phyloP scores from a whole-genome alignment of 768 basidiomycete species.

The Tremella yokohamensis region DNA sequence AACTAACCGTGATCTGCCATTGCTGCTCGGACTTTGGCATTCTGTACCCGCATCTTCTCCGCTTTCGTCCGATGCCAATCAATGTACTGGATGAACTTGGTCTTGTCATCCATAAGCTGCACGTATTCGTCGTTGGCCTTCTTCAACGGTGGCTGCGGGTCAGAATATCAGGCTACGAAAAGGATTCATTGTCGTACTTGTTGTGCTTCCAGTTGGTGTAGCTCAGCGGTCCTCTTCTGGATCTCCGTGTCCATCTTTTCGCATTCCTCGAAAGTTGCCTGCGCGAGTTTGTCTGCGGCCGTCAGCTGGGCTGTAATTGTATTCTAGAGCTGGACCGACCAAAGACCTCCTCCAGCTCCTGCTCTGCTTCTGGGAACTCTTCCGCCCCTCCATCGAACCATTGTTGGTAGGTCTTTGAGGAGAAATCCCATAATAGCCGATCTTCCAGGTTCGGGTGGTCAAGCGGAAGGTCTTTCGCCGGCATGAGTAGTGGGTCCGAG shows the following conservation, averaged over 20 bases:
- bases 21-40: slow-evolving; percentile 54
- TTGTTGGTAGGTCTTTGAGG: slow-evolving; percentile 32
- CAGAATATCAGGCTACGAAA: too few species aligned
- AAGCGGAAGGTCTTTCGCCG: slow-evolving; percentile 33
- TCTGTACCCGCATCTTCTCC: slow-evolving; percentile 68
- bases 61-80: slow-evolving; percentile 53
- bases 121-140: slow-evolving; percentile 54
- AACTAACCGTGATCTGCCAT: slow-evolving; percentile 39
- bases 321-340: slow-evolving; percentile 54
- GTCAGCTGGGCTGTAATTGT: slow-evolving; percentile 16
- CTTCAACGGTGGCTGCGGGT: slow-evolving; percentile 47
- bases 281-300: slow-evolving; percentile 28
- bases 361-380: slow-evolving; percentile 69
- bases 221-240: slow-evolving; percentile 22
- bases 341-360: slow-evolving; percentile 56
- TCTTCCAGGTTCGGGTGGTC: slow-evolving; percentile 43
- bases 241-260: slow-evolving; percentile 30
- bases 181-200: slow-evolving; percentile 32
- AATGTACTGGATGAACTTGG: slow-evolving; percentile 48
- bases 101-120: slow-evolving; percentile 63
- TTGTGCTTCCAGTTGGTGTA: slow-evolving; percentile 40
- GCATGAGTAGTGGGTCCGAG: slow-evolving; percentile 44
- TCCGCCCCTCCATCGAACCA: slow-evolving; percentile 51
- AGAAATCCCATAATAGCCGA: slow-evolving; percentile 41
- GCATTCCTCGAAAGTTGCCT: slow-evolving; percentile 24